Percentiles rank a stretch among this genome's conserved stretches.
phyloP scores from a whole-genome alignment of 179 eudicot genomes.

The Dionaea muscipula region DNA sequence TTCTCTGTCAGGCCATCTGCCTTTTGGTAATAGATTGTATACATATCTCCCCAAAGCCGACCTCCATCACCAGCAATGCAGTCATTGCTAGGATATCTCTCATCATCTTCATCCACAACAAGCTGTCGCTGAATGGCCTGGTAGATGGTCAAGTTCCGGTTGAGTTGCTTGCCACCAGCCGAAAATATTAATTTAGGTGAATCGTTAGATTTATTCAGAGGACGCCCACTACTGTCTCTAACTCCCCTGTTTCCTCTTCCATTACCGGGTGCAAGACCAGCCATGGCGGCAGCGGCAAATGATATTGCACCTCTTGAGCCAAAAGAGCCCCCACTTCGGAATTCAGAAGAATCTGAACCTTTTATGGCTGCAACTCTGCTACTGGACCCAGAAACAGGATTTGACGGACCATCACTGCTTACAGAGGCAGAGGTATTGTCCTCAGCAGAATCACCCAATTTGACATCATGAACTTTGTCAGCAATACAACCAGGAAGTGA shows the following conservation, averaged over 20 bases:
- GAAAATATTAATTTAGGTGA: conserved; percentile 66
- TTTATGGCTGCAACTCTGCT: conserved; percentile 46
- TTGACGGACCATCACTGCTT: conserved; percentile 48
- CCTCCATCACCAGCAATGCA: conserved; percentile 69
- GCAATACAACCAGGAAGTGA: conserved; percentile 56
- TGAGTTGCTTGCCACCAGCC: conserved; percentile 87
- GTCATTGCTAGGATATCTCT: conserved; percentile 50
- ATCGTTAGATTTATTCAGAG: conserved; percentile 43
- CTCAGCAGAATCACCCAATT: conserved; percentile 58
- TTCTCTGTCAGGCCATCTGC: conserved; percentile 56
- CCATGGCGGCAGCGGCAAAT: conserved; percentile 99
- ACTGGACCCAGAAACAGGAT: conserved; percentile 60
- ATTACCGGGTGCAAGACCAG: conserved; percentile 78
- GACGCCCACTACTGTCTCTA: conserved; percentile 67
- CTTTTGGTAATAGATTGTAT: conserved; percentile 66
- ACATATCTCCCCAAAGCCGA: conserved; percentile 80
- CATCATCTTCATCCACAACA: conserved; percentile 77
- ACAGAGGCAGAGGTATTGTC: conserved; percentile 42
- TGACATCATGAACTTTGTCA: conserved; percentile 80
- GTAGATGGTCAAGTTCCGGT: conserved; percentile 70
- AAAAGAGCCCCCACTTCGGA: conserved; percentile 49
- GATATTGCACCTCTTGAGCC: conserved; percentile 98
- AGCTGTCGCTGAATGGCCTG: conserved; percentile 94
- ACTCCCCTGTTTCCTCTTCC: conserved; percentile 67
- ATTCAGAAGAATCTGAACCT: conserved; percentile 48